Conservation (phyloP, 768 basidiomycete species). For the Rhodosporidiobolus sp. region DNA sequence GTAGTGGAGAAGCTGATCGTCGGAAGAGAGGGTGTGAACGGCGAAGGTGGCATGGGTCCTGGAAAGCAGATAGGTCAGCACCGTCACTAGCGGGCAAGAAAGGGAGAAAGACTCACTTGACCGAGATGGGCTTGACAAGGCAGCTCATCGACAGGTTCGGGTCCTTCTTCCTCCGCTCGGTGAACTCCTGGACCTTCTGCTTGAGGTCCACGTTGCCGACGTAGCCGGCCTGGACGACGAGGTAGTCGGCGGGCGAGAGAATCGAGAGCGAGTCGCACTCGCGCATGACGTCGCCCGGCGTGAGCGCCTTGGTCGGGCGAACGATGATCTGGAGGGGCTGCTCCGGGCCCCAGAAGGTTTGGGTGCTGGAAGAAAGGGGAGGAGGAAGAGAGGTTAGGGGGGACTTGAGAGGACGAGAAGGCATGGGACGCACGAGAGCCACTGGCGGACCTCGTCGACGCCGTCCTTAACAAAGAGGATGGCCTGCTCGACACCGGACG, state of each 20-base stretch:
- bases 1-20: conserved; percentile 80
- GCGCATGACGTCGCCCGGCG: conserved; percentile 86
- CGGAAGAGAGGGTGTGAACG: conserved; percentile 73
- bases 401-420: conserved; percentile 1
- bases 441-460: conserved; percentile 75
- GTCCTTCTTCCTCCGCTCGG: conserved; percentile 77
- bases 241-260: conserved; percentile 76
- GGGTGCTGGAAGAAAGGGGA: conserved; percentile 13
- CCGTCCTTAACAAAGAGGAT: conserved; percentile 93
- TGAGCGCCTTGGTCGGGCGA: conserved; percentile 79
- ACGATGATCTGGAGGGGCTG: conserved; percentile 80
- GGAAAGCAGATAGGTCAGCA: not conserved
- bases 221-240: conserved; percentile 85
- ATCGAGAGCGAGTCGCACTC: conserved; percentile 89
- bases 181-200: conserved; percentile 50
- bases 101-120: conserved; percentile 23
- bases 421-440: conserved; percentile 66
- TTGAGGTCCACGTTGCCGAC: conserved; percentile 83
- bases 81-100: not conserved
- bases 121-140: conserved; percentile 24
- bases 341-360: conserved; percentile 51
- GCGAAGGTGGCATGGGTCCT: conserved; percentile 42
- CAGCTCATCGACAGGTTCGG: conserved; percentile 87
- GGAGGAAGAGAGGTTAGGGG: conserved; percentile 4
- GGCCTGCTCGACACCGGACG: conserved; percentile 94